phyloP scores from a whole-genome alignment of 192 early-diverging fungal species.

The Entophlyctis helioformis region DNA sequence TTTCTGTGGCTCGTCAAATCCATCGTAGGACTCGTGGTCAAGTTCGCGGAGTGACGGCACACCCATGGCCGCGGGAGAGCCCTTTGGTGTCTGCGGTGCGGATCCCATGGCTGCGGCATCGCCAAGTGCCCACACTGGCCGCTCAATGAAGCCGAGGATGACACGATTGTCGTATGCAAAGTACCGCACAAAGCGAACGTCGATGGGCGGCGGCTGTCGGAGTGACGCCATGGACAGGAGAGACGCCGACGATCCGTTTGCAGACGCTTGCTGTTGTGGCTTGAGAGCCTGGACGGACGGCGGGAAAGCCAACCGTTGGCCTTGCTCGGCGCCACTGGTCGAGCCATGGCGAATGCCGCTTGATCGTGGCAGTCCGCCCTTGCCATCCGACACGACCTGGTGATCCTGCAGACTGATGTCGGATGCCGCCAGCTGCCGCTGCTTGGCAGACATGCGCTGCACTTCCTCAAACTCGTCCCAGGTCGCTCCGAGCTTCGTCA shows the following conservation, averaged over 20 bases:
- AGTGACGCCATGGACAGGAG: too few species aligned
- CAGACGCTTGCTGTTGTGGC: too few species aligned
- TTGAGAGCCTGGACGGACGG: too few species aligned
- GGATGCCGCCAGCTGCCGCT: not conserved
- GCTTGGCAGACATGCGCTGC: conserved; percentile 6
- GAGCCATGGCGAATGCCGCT: too few species aligned
- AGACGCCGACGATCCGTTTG: too few species aligned
- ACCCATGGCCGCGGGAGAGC: not conserved
- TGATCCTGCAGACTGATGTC: not conserved
- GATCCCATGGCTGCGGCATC: not conserved
- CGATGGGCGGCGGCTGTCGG: too few species aligned
- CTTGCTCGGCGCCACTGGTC: too few species aligned
- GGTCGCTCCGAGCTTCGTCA: conserved; percentile 44
- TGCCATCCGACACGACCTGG: conserved; percentile 4
- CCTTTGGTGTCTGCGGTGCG: not conserved
- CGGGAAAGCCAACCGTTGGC: too few species aligned
- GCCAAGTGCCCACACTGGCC: conserved; percentile 20
- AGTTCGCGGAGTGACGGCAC: not conserved
- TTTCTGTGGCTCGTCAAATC: not conserved
- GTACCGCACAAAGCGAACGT: conserved; percentile 50
- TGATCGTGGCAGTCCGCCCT: too few species aligned
- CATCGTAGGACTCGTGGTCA: too few species aligned
- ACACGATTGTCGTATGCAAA: conserved; percentile 57
- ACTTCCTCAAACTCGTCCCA: conserved; percentile 44
- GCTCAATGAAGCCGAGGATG: conserved; percentile 57